Evolutionary conservation across 2,329 filamentous ascomycete species (phyloP), one percentile per base, ranked within the genome.

Genomic region (Beauveria rudraprayagi): DNA sequence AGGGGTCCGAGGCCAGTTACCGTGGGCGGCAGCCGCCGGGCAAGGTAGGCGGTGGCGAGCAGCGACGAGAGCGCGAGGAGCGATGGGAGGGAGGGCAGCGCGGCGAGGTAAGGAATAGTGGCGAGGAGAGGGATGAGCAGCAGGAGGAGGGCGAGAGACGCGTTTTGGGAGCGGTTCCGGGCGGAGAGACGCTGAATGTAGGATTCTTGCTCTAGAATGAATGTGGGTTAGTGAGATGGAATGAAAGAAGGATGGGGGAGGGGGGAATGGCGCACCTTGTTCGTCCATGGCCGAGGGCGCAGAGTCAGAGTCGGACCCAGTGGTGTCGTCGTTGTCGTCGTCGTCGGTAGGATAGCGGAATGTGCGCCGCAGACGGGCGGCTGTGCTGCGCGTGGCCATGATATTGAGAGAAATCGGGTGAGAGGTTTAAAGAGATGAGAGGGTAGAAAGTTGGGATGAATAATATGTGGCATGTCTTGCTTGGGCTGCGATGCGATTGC

Each of bases 41-140:
- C 75, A 1, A 86, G 78, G 70, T 83, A 90, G 0, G 82, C 80
- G 3, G 85, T 89, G 3, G 80, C 81, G 19, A 79, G 75, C 19
- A 92, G 79, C 26, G 84, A 88, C 0, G 83, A 80, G n/a, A 90
- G 76, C 50, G 80, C 78, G 3, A 90, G 77, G 5, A 89, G 64
- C 40, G 80, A 75, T 48, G 82, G 71, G 7, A 84, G 70, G 17
- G 76, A 63, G 11, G 71, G 70, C 60, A 73, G 73, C 63, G 70
- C 17, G 76, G 63, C 11, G 70, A 69, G 28, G 70, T 67, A 26
- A 69, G 40, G 72, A 64, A 67, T 74, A 60, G 72, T 71, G 55
- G 83, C 78, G 60, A 83, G 69, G 60, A 83, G 66, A 1, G 88
- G 85, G n/a, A 91, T 76, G 52, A 65, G 53, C 63, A 72, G 54